Evolutionary conservation across 192 early-diverging fungal genomes (phyloP), one percentile per base, ranked within the genome.

Genomic region (Nowakowskiella sp.): DNA sequence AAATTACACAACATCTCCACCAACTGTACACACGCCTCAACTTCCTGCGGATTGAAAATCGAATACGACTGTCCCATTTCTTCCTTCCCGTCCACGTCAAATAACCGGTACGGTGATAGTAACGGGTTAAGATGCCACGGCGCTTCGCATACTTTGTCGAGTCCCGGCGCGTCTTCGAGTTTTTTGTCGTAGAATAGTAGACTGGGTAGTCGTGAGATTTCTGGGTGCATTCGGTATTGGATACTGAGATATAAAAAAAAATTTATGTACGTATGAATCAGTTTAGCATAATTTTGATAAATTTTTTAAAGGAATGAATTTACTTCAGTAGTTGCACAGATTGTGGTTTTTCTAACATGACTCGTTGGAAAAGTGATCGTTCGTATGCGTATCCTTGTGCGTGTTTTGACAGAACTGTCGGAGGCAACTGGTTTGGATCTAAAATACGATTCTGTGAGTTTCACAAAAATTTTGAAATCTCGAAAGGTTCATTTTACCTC

Each of bases 161-260:
- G 82, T 2, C 68, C 74, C 0, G 80, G 84, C 1, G 87, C 87
- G 55, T 98, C 90, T 19, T 70, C 58, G 6, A 98, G 71, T 47
- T 67, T 42, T 0, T 77, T 80, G 10, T 80, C 67, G 66, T 98
- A 98, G 54, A 98, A 96, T 26, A 82, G 66, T 1, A 61, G 53
- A 21, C 78, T 85, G 1, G 91, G 91, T 48, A 94, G 90, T 6
- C 27, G 47, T 30, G 88, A 90, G 16, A 98, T 94, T 23, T 82
- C 73, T 0, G 92, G 90, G 58, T 98, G 89, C 94, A 98, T 96
- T 55, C 92, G 87, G 64, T 96, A 98, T 73, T 97, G 92, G 42
- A 93, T 92, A 53, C 85, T 81, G 39, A 7, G 26, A n/a, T 21
- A 13, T 42, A n/a, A 24, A 55, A 0, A 6, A 13, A 39, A 19